Evolutionary conservation across 176 grass and related monocot genomes (phyloP).

Genomic region (Lolium multiflorum): DNA sequence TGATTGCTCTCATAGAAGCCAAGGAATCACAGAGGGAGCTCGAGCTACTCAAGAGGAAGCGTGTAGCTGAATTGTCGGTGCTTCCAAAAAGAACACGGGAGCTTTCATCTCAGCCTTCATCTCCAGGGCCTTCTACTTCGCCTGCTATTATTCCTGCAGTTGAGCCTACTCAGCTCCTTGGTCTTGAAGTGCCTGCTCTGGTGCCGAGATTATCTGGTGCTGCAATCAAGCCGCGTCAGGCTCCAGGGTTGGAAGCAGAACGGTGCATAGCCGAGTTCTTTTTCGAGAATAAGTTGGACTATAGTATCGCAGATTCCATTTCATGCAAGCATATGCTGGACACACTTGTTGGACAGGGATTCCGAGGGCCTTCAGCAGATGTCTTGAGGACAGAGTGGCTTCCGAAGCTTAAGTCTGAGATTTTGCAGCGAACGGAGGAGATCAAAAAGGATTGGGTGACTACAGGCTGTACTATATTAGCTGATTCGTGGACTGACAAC

Average conservation of each 20-base stretch:
- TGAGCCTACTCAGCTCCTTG: slow-evolving; percentile 41
- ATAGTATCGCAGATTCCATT: slow-evolving; percentile 63
- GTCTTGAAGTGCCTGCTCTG: slow-evolving; percentile 26
- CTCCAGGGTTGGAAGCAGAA: slow-evolving; percentile 55
- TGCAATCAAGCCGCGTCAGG: slow-evolving; percentile 22
- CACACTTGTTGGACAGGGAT: slow-evolving; percentile 72
- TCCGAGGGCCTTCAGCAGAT: slow-evolving; percentile 65
- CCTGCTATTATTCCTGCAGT: slow-evolving; percentile 36
- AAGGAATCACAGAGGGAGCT: slow-evolving; percentile 87
- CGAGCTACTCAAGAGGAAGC: slow-evolving; percentile 66
- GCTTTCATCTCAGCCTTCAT: slow-evolving; percentile 39
- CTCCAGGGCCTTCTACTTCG: slow-evolving; percentile 45
- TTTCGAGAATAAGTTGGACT: slow-evolving; percentile 95
- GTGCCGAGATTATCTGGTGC: slow-evolving; percentile 7
- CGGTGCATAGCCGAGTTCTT: slow-evolving; percentile 96
- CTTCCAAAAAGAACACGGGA: slow-evolving; percentile 34
- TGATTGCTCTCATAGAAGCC: slow-evolving; percentile 75
- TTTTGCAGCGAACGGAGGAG: slow-evolving; percentile 67
- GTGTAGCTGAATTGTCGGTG: slow-evolving; percentile 45
- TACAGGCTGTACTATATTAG: slow-evolving; percentile 89
- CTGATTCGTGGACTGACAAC: slow-evolving; percentile 91
- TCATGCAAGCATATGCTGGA: slow-evolving; percentile 85
- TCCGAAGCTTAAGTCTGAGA: slow-evolving; percentile 78
- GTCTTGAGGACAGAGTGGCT: slow-evolving; percentile 77
- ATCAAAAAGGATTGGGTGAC: slow-evolving; percentile 93